These are phyloP conservation scores for Aspergillus brasiliensis DNA, from an alignment of 2,329 filamentous ascomycete species.

Conservation along the genomic window DNA sequence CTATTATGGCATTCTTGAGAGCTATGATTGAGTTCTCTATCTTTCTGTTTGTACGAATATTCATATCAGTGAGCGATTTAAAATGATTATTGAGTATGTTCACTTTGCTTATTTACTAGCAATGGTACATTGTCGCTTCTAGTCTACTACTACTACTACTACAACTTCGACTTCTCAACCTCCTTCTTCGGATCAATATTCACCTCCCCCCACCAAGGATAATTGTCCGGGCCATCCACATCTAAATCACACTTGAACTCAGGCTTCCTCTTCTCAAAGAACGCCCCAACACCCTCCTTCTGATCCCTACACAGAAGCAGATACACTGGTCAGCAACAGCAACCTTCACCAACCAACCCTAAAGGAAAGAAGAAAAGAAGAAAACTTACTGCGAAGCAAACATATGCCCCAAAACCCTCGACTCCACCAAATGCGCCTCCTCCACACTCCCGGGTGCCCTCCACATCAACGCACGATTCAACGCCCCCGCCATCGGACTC, in stretches of 20 bases:
- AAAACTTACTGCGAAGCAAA: slow-evolving; percentile 35
- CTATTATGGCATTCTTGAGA: background rate
- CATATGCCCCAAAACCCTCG: slow-evolving; percentile 41
- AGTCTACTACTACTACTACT: background rate
- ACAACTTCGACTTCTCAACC: slow-evolving; percentile 29
- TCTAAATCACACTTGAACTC: slow-evolving; percentile 64
- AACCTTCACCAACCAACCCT: too few relatives aligned
- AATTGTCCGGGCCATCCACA: slow-evolving; percentile 59
- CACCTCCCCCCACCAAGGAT: slow-evolving; percentile 69
- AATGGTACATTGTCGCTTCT: background rate
- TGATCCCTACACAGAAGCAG: slow-evolving; percentile 57
- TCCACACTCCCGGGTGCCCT: slow-evolving; percentile 59
- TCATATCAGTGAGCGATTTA: slow-evolving; percentile 14
- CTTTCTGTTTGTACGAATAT: slow-evolving; percentile 13
- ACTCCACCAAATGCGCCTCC: slow-evolving; percentile 69
- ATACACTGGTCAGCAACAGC: background rate
- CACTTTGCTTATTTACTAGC: background rate
- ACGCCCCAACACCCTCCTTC: slow-evolving; percentile 68
- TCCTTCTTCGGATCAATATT: slow-evolving; percentile 41
- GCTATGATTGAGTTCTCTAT: background rate
- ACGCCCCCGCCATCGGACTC: too few relatives aligned
- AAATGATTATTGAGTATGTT: slow-evolving; percentile 8
- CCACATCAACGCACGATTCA: slow-evolving; percentile 67
- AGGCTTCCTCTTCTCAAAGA: slow-evolving; percentile 68
- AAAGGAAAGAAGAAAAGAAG: too few relatives aligned